Conservation (phyloP, 441 rosid species). For the Raphanus hybrid region DNA sequence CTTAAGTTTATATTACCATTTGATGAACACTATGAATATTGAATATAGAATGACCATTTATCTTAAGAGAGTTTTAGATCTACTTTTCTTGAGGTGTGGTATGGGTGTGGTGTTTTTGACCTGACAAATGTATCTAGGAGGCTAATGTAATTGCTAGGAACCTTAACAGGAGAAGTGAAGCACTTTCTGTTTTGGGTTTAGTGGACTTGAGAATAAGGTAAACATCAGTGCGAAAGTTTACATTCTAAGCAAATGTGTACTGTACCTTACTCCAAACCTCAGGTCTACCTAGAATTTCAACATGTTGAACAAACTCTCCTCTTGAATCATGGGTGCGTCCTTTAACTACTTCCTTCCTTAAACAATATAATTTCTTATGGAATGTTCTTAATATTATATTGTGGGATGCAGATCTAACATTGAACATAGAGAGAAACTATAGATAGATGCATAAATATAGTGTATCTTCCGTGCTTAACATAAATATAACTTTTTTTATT, state of each 20-base stretch:
- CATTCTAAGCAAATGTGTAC: conserved; percentile 90
- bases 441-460: not conserved
- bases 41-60: not conserved
- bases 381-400: not conserved
- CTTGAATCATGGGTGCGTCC: too few species aligned
- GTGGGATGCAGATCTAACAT: not conserved
- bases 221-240: conserved; percentile 90
- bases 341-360: too few species aligned
- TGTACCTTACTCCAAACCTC: too few species aligned
- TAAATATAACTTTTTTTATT: too few species aligned
- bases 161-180: conserved; percentile 72
- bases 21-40: not conserved
- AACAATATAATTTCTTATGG: too few species aligned
- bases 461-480: not conserved
- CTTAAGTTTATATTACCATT: not conserved
- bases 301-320: too few species aligned
- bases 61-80: not conserved
- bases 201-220: conserved; percentile 90
- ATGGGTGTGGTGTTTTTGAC: conserved; percentile 16
- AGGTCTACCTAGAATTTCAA: too few species aligned
- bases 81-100: conserved; percentile 11
- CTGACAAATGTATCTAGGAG: conserved; percentile 70
- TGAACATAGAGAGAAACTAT: not conserved
- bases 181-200: conserved; percentile 88
- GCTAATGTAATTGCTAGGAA: conserved; percentile 50